A percentile compares a stretch with the other conserved stretches of the same genome.
phyloP scores from a whole-genome alignment of 257 asterid species.

The Rehmannia glutinosa region DNA sequence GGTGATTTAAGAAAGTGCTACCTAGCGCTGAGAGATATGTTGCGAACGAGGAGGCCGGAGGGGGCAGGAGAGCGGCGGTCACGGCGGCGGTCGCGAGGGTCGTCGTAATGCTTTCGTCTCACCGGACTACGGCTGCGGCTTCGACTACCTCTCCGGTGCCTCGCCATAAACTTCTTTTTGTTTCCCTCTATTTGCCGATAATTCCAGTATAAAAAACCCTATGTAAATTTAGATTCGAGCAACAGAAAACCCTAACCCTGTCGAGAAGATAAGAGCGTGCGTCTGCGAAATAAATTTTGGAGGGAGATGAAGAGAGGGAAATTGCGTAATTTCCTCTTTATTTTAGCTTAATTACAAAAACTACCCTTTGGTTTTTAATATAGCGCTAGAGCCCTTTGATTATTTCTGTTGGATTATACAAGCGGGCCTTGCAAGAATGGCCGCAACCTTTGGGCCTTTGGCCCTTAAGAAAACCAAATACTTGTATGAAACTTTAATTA shows the following conservation, averaged over 20 bases:
- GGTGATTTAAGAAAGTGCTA: no score
- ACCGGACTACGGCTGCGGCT: slow-evolving; percentile 67
- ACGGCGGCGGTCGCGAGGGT: slow-evolving; percentile 64
- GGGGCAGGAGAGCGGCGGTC: slow-evolving; percentile 84
- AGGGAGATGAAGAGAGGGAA: slow-evolving; percentile 14
- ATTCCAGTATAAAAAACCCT: not conserved
- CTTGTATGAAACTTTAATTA: no score
- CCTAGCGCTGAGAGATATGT: slow-evolving; percentile 84
- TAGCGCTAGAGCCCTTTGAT: not conserved
- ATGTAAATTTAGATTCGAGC: not conserved
- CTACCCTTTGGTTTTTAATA: not conserved
- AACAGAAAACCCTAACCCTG: slow-evolving; percentile 11
- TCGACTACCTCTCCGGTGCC: slow-evolving; percentile 48
- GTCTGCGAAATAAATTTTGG: not conserved
- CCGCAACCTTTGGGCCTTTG: not conserved
- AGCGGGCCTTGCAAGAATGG: not conserved
- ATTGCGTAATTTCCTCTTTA: not conserved
- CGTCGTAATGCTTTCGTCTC: slow-evolving; percentile 71
- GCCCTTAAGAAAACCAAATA: no score
- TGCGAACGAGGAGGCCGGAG: slow-evolving; percentile 92
- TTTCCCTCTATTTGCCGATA: not conserved
- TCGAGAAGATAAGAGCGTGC: not conserved
- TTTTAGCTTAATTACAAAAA: not conserved
- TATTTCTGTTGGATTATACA: not conserved
- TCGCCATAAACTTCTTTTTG: slow-evolving; percentile 46